These are phyloP conservation scores for Dissophora ornata DNA, from an alignment of 192 early-diverging fungal genomes.

Conservation along the genomic window DNA sequence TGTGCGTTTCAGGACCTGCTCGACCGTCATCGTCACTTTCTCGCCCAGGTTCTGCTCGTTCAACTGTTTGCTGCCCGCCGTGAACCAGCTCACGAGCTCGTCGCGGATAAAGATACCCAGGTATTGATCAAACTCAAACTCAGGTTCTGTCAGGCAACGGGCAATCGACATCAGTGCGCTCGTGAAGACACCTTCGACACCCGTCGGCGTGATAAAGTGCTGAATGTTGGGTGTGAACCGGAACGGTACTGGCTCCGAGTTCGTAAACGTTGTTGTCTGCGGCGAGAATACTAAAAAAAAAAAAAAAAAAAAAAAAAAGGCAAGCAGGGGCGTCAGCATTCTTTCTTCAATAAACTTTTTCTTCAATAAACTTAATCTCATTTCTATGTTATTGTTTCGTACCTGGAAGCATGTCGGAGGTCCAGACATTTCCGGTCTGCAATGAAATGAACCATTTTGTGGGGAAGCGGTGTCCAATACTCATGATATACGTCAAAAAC, in stretches of 20 bases:
- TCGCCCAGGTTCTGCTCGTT: conserved; percentile 75
- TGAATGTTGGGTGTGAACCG: conserved; percentile 98
- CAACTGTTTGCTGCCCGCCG: conserved; percentile 66
- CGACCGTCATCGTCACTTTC: conserved; percentile 75
- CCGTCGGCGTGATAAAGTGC: conserved; percentile 91
- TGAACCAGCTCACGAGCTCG: conserved; percentile 87
- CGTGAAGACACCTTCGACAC: conserved; percentile 93
- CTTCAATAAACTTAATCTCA: too few relatives aligned
- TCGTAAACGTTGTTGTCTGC: conserved; percentile 65
- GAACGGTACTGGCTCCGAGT: conserved; percentile 94
- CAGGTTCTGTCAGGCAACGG: conserved; percentile 83
- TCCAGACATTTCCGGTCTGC: conserved; percentile 87
- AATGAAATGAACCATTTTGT: conserved; percentile 90
- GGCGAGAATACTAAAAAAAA: conserved; percentile 55
- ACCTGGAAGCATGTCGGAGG: conserved; percentile 87
- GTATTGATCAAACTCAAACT: conserved; percentile 93
- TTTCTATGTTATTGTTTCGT: too few relatives aligned
- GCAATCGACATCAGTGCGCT: conserved; percentile 86
- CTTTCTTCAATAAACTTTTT: too few relatives aligned
- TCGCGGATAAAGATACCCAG: conserved; percentile 95
- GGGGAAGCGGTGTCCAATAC: conserved; percentile 88
- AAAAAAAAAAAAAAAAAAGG: not conserved
- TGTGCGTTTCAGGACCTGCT: conserved; percentile 76
- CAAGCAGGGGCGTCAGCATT: too few relatives aligned
- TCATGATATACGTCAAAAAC: conserved; percentile 93